A percentile compares a stretch with the other conserved stretches of the same genome.
Evolutionary conservation across 2,329 filamentous ascomycete genomes (phyloP).

Genomic region (Botrytis hyacinthi): DNA sequence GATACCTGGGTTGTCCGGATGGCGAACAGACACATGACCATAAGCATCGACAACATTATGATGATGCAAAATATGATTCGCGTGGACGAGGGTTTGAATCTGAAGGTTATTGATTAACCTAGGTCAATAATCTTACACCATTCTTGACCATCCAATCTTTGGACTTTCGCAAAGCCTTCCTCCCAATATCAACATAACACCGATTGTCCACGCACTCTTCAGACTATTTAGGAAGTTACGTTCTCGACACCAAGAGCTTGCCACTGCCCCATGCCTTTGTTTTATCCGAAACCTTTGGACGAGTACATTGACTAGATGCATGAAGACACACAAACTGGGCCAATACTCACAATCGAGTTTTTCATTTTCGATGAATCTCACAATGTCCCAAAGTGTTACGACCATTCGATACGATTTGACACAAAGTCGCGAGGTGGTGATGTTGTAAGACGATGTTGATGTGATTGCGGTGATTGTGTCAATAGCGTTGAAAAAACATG

Average conservation of each 20-base stretch:
- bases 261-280: background rate
- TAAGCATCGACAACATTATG: slow-evolving; percentile 53
- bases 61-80: slow-evolving; percentile 51
- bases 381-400: background rate
- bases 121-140: background rate
- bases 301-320: background rate
- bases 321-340: background rate
- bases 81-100: slow-evolving; percentile 3
- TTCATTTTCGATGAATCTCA: slow-evolving; percentile 5
- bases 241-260: background rate
- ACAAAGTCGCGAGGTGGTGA: background rate
- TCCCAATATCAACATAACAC: background rate
- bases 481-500: background rate
- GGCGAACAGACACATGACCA: slow-evolving; percentile 53
- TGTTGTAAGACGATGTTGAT: background rate
- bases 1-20: slow-evolving; percentile 45
- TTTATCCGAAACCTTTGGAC: background rate
- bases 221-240: background rate
- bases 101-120: background rate
- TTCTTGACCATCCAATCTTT: background rate
- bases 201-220: background rate
- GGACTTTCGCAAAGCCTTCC: background rate
- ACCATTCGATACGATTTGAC: background rate
- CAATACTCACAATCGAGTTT: background rate
- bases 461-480: background rate